Base-by-base conservation (phyloP, 2,329 filamentous ascomycete species). In the Microcyclospora tardicrescens region DNA sequence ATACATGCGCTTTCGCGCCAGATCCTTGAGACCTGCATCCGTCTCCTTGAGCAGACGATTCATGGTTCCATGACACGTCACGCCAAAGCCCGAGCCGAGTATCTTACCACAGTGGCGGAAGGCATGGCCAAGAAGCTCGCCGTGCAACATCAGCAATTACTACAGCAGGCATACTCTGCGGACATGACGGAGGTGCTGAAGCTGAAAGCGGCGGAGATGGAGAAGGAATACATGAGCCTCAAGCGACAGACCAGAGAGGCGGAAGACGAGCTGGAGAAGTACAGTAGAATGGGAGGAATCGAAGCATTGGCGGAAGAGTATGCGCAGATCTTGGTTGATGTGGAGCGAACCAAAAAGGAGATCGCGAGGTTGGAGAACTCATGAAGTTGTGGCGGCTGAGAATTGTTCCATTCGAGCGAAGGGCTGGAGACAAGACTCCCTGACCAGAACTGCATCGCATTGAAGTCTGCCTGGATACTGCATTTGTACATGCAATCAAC, bases 41-140 rank as follows among this genome's bases (percentile, higher is more conserved):
- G 55, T 12, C 57, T 61, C 28, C 57, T 69, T 6, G 67, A 71
- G 47, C 66, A 67, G 43, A 65, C 60, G 0, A 60, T 67, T 28
- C 64, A 69, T 44, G 67, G 67, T 35, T 53, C 59, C 3, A 49
- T 68, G 1, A 53, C 65, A 1, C 56, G 67, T 1, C 53, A 55
- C 32, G 58, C 58, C 2, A 61, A 61, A 39, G 58, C 65, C 1
- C 58, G 61, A 37, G 62, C 65, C 1, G 65, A 68, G 29, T 61
- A 63, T 31, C 48, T 68, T 0, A 57, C 58, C 8, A 50, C 56
- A 2, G 61, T 65, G 12, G 64, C 65, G 9, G 57, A 58, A 15
- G 56, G 62, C 12, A 57, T 69, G 43, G 56, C 57, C 10, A 46
- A 63, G 34, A 66, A 68, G 40, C 48, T 66, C 15, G 39, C 46